phyloP scores from a whole-genome alignment of 2,329 filamentous ascomycete species.

The Fusarium annulatum region DNA sequence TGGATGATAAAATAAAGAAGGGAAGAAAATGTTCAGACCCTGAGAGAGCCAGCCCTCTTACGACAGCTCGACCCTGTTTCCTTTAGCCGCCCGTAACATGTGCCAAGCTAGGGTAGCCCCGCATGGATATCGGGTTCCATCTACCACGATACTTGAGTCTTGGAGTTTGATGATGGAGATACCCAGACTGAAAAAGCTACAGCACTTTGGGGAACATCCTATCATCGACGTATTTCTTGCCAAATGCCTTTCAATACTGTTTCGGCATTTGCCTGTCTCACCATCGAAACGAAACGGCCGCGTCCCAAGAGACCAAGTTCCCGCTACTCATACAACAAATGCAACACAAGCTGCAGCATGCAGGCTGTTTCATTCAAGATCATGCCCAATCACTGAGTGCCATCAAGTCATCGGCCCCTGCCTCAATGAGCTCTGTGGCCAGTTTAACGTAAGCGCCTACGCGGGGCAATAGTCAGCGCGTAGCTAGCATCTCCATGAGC shows the following conservation, averaged over 20 bases:
- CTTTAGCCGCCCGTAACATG: conserved; percentile 35
- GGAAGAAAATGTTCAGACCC: conserved; percentile 4
- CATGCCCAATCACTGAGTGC: conserved; percentile 22
- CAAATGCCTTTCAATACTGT: background rate
- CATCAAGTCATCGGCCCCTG: conserved; percentile 17
- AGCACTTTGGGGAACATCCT: background rate
- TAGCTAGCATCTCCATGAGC: conserved; percentile 7
- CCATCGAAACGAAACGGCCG: background rate
- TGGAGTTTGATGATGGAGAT: conserved; percentile 1
- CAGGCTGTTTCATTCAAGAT: background rate
- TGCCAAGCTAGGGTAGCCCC: conserved; percentile 37
- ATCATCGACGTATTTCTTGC: background rate
- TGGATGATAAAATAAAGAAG: conserved; percentile 5
- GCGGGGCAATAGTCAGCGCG: conserved; percentile 28
- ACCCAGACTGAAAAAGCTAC: background rate
- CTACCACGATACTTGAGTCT: conserved; percentile 7
- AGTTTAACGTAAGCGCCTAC: conserved; percentile 30
- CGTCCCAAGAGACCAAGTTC: conserved; percentile 23
- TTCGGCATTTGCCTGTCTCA: conserved; percentile 7
- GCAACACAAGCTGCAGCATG: background rate
- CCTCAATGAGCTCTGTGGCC: conserved; percentile 6
- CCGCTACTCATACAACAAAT: conserved; percentile 8
- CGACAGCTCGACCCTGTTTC: conserved; percentile 21
- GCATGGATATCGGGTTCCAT: conserved; percentile 23
- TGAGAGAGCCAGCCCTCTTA: conserved; percentile 14